Evolutionary conservation across 2,329 filamentous ascomycete species (phyloP), one percentile per base, ranked within the genome.

Genomic region (Aspergillus sojae): DNA sequence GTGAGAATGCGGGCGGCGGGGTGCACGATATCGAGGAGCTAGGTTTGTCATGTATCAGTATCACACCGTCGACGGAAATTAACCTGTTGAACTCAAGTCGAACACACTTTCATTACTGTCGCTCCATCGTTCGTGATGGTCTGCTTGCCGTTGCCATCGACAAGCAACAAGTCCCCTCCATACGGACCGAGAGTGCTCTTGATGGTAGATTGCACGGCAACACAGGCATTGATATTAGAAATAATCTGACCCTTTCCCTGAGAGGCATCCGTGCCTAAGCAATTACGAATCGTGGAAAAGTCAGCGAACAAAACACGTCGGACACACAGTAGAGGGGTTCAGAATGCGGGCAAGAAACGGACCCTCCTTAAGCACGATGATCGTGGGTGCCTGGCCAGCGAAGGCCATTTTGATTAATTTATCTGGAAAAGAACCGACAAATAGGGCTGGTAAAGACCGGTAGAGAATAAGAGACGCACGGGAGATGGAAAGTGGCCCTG

Each of bases 41-140:
- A 74, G 46, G 62, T 19, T 50, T 57, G 62, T 69, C 55, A 68
- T 62, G 57, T 53, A 58, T 64, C 36, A 63, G 61, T 54, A 53
- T 46, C 10, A n/a, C 21, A 16, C 48, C 12, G 12, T 36, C 23
- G 26, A 34, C 16, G 39, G 7, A 7, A 19, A 48, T 36, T 55
- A 21, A 5, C 7, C 3, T 26, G 28, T 12, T 11, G 14, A 55
- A 4, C 45, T 4, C 12, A 12, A 26, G n/a, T 21, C n/a, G 58
- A n/a, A 65, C 80, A 71, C 79, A 93, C 92, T 89, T 97, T 98
- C 95, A 99, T 99, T 66, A 98, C 95, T 57, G 95, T 99, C 56
- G 95, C 95, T 76, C 95, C 95, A 83, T 99, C 95, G 82, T 99
- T 99, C 73, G 95, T 99, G 78, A 99, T 98, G 61, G 95, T 99